These are phyloP conservation scores for Colletotrichum destructivum DNA, from an alignment of 2,329 filamentous ascomycete species.

Conservation along the genomic window DNA sequence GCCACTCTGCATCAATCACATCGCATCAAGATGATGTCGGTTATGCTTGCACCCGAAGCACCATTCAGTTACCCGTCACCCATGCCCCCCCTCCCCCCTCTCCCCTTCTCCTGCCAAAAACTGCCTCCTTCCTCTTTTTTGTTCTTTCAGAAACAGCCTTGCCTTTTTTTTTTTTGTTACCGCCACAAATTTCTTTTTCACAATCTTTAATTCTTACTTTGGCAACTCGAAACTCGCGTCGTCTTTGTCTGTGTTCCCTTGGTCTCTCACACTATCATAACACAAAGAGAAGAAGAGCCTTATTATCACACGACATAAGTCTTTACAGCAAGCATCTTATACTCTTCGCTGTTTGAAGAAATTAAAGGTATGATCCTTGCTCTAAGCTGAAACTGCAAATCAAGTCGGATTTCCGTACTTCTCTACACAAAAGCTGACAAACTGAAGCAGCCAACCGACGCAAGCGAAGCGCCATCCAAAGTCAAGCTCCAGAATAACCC, in stretches of 20 bases:
- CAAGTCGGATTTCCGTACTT: no score
- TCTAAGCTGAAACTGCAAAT: no score
- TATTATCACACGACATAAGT: no score
- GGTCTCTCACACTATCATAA: no score
- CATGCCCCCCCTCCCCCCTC: no score
- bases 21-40: not conserved
- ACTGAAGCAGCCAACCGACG: not conserved
- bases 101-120: not conserved
- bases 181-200: no score
- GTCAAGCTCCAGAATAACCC: not conserved
- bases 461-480: not conserved
- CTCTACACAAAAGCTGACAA: no score
- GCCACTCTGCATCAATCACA: not conserved
- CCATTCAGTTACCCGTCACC: not conserved
- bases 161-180: not conserved
- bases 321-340: no score
- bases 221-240: not conserved
- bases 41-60: not conserved
- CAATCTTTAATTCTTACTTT: not conserved
- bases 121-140: slow-evolving; percentile 5
- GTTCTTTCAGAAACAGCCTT: not conserved
- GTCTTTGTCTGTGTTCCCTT: no score
- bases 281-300: no score
- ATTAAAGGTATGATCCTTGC: no score
- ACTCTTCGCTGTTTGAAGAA: no score